Base-by-base conservation (phyloP, 345 rosid species). In the Hypericum androsaemum region DNA sequence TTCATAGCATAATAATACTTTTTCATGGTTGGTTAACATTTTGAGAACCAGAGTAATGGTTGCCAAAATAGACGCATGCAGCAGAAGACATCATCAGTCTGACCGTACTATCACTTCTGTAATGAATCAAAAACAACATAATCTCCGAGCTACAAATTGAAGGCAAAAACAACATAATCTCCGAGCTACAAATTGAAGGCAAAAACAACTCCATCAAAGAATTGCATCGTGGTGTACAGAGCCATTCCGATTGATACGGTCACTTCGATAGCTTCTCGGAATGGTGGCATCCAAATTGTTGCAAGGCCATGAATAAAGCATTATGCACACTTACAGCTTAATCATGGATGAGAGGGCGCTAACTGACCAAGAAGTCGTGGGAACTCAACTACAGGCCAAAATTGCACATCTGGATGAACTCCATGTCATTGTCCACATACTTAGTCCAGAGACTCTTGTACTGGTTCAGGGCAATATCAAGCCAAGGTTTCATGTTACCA, bases 401-500 rank as follows among this genome's bases (percentile, higher is more conserved):
- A 60, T 66, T 66, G 65, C 71, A 66, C 62, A 54, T 56, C 58
- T 60, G 71, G 44, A 66, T 65, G 52, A 66, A 66, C 61, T 66
- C 71, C 71, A 66, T 66, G 37, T 66, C 71, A 36, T 56, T 60
- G 65, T 89, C 97, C 4, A 89, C 81, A 64, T 86, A 86, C 56
- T 77, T 89, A 10, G 86, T 83, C 97, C 97, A 89, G 11, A 81
- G 88, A 71, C 68, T 74, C 71, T 89, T 89, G 64, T 81, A 89
- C 54, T 83, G 94, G 72, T 86, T 83, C 82, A 89, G 71, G 15
- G 94, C 97, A 53, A 89, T 78, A 58, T 89, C 94, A 6, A 90
- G 92, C 95, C 98, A 90, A 37, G 98, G 98, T 76, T 90, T 87
- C 96, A 84, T 84, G 74, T 90, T 82, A 42, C 98, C 96, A 57